Evolutionary conservation across 192 early-diverging fungal genomes (phyloP).

Genomic region (Coemansia brasiliensis): DNA sequence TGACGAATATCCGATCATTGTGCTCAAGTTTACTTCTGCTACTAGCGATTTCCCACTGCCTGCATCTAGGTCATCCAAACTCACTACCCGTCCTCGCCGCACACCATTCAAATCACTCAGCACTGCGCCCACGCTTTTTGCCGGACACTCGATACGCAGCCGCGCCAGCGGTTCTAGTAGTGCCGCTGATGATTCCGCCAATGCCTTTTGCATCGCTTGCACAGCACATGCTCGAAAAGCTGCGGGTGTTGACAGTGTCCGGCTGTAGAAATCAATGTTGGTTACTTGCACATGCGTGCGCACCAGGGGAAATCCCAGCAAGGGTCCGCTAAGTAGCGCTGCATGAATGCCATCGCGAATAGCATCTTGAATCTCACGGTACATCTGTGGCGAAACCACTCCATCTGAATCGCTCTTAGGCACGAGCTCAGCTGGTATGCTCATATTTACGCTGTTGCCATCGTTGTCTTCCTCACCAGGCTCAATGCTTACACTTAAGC

Average conservation of each 20-base stretch:
- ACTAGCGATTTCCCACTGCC: constrained; percentile 28
- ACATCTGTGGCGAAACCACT: not conserved
- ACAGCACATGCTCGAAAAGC: constrained; percentile 66
- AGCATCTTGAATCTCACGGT: constrained; percentile 48
- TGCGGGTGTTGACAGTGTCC: constrained; percentile 56
- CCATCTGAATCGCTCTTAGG: not conserved
- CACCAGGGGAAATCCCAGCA: constrained; percentile 77
- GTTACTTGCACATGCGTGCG: constrained; percentile 59
- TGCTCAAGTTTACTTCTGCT: constrained; percentile 70
- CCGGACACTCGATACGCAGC: constrained; percentile 67
- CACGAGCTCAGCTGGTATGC: constrained; percentile 6
- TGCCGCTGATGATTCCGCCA: constrained; percentile 31
- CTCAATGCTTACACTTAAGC: constrained; percentile 58
- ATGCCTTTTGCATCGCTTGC: constrained; percentile 62
- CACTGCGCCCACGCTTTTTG: constrained; percentile 71
- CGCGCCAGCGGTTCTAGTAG: constrained; percentile 87
- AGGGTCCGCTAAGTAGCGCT: constrained; percentile 71
- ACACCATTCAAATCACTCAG: constrained; percentile 79
- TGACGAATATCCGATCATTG: constrained; percentile 84
- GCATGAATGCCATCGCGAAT: constrained; percentile 66
- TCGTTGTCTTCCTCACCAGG: constrained; percentile 32
- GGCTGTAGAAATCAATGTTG: constrained; percentile 58
- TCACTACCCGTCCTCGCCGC: constrained; percentile 69
- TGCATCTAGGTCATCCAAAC: constrained; percentile 51
- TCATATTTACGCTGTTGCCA: constrained; percentile 21